Conservation (phyloP, 2,329 filamentous ascomycete genomes). For the Colletotrichum brevisporum region DNA sequence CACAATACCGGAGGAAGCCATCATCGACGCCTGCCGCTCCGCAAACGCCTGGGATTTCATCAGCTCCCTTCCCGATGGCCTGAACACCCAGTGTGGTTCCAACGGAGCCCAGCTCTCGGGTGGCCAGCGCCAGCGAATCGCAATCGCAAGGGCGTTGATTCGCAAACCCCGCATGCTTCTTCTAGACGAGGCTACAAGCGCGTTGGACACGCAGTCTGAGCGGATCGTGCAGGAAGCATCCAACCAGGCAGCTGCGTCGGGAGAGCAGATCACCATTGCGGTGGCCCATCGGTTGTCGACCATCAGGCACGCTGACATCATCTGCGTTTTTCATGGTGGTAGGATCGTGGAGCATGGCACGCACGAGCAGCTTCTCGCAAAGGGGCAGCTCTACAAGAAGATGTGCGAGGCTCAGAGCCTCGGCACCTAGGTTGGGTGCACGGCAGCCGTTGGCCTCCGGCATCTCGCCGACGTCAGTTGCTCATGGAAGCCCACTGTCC, state of each 20-base stretch:
- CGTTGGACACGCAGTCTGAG: conserved; percentile 76
- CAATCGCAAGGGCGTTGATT: conserved; percentile 79
- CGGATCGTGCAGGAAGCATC: conserved; percentile 74
- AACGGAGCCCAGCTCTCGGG: conserved; percentile 79
- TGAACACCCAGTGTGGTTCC: conserved; percentile 74
- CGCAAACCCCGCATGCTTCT: conserved; percentile 76
- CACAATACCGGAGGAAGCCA: conserved; percentile 47
- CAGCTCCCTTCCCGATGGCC: conserved; percentile 65
- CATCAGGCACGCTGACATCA: conserved; percentile 33
- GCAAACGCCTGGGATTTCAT: conserved; percentile 72
- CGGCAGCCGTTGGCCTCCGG: no score
- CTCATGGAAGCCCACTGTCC: no score
- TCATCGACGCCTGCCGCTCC: conserved; percentile 65
- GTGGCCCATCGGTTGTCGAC: conserved; percentile 40
- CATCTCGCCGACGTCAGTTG: no score
- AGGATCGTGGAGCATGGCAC: conserved; percentile 15
- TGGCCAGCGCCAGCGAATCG: conserved; percentile 79
- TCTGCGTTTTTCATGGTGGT: conserved; percentile 15
- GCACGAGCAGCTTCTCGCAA: not conserved
- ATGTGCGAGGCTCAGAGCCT: conserved; percentile 26
- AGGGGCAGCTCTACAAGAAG: conserved; percentile 12
- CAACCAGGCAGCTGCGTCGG: conserved; percentile 47
- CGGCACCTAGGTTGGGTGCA: not conserved
- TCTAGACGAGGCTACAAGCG: conserved; percentile 79
- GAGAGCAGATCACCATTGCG: conserved; percentile 23